These are phyloP conservation scores for Cystoderma amianthinum DNA, from an alignment of 768 basidiomycete genomes.

Conservation along the genomic window DNA sequence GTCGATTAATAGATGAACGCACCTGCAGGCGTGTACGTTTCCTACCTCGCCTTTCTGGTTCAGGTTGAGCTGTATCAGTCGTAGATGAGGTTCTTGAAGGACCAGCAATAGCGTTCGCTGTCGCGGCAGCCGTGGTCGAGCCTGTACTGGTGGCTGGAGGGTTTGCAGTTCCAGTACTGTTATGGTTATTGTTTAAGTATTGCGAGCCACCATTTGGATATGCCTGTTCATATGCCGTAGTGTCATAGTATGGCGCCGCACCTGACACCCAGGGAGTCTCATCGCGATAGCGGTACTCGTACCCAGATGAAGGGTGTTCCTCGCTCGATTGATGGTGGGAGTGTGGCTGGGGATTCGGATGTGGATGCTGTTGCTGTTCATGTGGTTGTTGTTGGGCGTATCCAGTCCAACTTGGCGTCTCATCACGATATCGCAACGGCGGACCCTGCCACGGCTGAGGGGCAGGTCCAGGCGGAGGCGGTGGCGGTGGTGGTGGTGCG, in stretches of 20 bases:
- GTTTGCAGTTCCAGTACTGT: no score
- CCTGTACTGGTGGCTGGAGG: neutral
- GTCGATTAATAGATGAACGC: conserved; percentile 8
- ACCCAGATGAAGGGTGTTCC: conserved; percentile 40
- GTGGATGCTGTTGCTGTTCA: neutral
- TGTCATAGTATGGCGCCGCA: conserved; percentile 50
- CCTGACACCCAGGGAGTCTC: conserved; percentile 48
- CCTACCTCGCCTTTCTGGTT: conserved; percentile 16
- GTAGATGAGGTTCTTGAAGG: conserved; percentile 26
- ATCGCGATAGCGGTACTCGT: conserved; percentile 58
- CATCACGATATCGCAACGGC: conserved; percentile 20
- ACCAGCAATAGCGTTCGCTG: conserved; percentile 22
- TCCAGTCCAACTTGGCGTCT: conserved; percentile 53
- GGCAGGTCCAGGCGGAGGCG: conserved; percentile 55
- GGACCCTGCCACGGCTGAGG: conserved; percentile 60
- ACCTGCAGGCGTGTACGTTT: conserved; percentile 63
- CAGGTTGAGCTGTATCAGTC: conserved; percentile 43
- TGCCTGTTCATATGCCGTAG: conserved; percentile 50
- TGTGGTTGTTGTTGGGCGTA: conserved; percentile 27
- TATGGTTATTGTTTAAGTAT: no score
- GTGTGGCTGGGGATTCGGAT: neutral
- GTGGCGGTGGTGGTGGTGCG: conserved; percentile 33
- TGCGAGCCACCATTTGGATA: no score
- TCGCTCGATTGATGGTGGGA: conserved; percentile 24
- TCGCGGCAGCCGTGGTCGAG: no score